Base-by-base conservation (phyloP, 108 stramenopile genomes). In the Fragilariopsis cylindrus region DNA sequence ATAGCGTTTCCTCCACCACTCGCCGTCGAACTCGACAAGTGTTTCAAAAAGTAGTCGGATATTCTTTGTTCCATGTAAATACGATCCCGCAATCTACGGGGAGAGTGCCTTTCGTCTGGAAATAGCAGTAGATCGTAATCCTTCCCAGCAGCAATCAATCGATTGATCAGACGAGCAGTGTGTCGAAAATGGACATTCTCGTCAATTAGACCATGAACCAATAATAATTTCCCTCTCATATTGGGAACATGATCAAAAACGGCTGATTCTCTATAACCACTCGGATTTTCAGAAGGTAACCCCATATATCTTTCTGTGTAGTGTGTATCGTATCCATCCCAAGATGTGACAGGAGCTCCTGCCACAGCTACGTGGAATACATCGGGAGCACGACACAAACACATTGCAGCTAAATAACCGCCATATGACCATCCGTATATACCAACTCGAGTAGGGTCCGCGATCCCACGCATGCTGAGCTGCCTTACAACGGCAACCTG, bases 251-350 rank as follows among this genome's bases (percentile, higher is more conserved):
- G 88, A 40, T 85, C 77, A 73, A 96, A 83, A 19, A 95, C 86
- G 4, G 88, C 82, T 6, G 89, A 79, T 62, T 84, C 81, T 48
- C 77, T 43, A 60, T 98, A 98, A 6, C 96, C 96, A 41, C 75
- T 70, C 0, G 84, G 76, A 79, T 96, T 93, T 8, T 88, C 87
- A 7, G 76, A 49, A 3, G 96, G 96, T 53, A 85, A 67, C 15
- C 95, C 91, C 95, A 97, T 97, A 84, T 97, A 98, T 11, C 98
- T 73, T 66, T 98, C 98, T 7, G 98, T 98, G 82, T 98, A 97
- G 72, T 96, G 95, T 18, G 96, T 97, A 73, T 98, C 98, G 72
- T 98, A 98, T 19, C 92, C 93, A 72, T 96, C 92, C 98, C 98
- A 98, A 48, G 86, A 74, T 16, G 98, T 96, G 11, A 98, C 98